phyloP scores from a whole-genome alignment of 768 basidiomycete species.

The Kwoniella botswanensis region DNA sequence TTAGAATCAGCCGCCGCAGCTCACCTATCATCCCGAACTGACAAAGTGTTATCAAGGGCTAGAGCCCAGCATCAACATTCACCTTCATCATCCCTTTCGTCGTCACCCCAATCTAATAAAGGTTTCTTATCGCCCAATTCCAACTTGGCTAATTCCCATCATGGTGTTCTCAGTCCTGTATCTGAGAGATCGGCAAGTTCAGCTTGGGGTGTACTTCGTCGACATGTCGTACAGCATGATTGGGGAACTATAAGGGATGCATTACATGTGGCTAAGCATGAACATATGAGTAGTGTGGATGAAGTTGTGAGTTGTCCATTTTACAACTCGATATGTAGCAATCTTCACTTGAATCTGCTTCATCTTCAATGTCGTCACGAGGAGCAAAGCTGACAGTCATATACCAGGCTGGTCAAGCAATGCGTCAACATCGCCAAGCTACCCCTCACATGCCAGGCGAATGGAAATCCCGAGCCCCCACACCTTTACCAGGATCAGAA shows the following conservation, averaged over 20 bases:
- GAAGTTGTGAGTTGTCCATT: constrained; percentile 62
- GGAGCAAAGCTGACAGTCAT: not conserved
- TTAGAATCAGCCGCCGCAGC: constrained; percentile 58
- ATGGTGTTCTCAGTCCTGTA: constrained; percentile 19
- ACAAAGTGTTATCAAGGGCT: constrained; percentile 43
- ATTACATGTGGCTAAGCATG: constrained; percentile 67
- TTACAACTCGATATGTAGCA: not conserved
- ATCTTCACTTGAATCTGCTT: no score
- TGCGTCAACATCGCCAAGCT: constrained; percentile 15
- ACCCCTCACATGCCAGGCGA: constrained; percentile 19
- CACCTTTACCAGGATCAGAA: not conserved
- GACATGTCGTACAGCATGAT: constrained; percentile 62
- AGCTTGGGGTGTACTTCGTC: constrained; percentile 52
- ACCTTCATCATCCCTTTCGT: constrained; percentile 18
- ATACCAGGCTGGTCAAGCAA: constrained; percentile 25
- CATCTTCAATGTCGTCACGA: no score
- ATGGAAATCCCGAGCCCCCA: constrained; percentile 11
- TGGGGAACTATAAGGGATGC: constrained; percentile 59
- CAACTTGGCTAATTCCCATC: not conserved
- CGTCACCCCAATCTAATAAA: constrained; percentile 24
- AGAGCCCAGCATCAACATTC: constrained; percentile 34
- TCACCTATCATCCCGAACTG: constrained; percentile 49
- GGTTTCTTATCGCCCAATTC: constrained; percentile 12
- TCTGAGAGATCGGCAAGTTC: constrained; percentile 19
- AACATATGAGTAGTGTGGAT: constrained; percentile 81